phyloP scores from a whole-genome alignment of 2,329 filamentous ascomycete genomes.

The Fusarium pininemorale region DNA sequence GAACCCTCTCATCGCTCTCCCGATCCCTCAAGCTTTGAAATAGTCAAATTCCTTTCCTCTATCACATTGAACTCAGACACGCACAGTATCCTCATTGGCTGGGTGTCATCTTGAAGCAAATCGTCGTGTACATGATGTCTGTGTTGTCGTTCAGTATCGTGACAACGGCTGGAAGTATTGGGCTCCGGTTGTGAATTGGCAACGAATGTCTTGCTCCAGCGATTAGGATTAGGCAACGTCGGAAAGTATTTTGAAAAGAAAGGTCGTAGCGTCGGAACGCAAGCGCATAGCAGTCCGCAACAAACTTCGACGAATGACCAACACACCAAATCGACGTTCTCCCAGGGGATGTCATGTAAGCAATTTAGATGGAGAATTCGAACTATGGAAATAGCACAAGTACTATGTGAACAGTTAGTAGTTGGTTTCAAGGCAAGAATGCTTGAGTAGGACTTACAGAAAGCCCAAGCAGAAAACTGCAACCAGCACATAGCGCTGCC shows the following conservation, averaged over 20 bases:
- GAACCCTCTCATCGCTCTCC: neutral
- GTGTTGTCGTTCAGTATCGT: neutral
- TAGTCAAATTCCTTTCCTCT: no score
- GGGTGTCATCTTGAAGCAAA: neutral
- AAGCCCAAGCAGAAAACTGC: neutral
- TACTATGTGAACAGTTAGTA: neutral
- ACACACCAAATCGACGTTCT: neutral
- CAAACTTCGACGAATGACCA: neutral
- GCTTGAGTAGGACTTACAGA: neutral
- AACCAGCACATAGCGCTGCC: neutral
- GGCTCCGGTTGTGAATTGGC: rapidly evolving
- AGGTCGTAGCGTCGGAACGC: neutral
- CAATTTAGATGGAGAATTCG: neutral
- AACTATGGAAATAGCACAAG: neutral
- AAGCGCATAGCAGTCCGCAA: neutral
- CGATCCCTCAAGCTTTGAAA: neutral
- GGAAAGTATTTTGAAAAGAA: neutral
- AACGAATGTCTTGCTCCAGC: neutral
- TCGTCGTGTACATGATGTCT: neutral
- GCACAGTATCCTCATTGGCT: neutral
- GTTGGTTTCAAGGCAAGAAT: rapidly evolving
- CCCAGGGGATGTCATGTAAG: neutral
- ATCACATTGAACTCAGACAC: neutral
- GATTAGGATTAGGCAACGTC: neutral
- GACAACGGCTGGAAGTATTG: rapidly evolving